phyloP scores from a whole-genome alignment of 2,329 filamentous ascomycete genomes.

The Calonectria fujianensis region DNA sequence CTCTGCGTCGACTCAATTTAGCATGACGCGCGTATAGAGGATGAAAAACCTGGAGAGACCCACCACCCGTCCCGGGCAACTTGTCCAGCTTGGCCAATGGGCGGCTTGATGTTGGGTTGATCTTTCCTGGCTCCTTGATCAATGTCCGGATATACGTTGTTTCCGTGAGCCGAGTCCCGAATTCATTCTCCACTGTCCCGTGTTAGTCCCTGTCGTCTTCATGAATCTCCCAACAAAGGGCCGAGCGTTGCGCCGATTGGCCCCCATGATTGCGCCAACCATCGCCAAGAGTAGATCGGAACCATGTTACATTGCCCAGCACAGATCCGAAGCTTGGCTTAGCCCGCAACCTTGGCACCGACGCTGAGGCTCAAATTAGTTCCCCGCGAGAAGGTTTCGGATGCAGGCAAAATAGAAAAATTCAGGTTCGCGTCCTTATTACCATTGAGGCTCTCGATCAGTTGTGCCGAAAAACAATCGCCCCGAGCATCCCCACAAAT shows the following conservation, averaged over 20 bases:
- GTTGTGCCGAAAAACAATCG: neutral
- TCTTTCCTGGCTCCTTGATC: neutral
- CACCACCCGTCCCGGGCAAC: neutral
- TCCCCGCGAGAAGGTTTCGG: neutral
- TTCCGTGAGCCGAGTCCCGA: slow-evolving; percentile 18
- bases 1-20: neutral
- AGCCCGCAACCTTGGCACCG: neutral
- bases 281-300: slow-evolving; percentile 17
- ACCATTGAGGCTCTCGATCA: neutral
- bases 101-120: neutral
- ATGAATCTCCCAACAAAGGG: slow-evolving; percentile 7
- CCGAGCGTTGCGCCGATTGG: slow-evolving; percentile 28
- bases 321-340: slow-evolving; percentile 15
- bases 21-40: slow-evolving; percentile 19
- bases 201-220: slow-evolving; percentile 8
- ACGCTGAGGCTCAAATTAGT: slow-evolving; percentile 1
- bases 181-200: slow-evolving; percentile 10
- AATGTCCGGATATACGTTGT: slow-evolving; percentile 21
- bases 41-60: slow-evolving; percentile 24
- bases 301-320: slow-evolving; percentile 5
- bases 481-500: neutral
- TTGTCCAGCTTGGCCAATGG: neutral
- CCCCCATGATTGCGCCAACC: neutral
- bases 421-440: neutral
- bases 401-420: neutral